Base-by-base conservation (phyloP, 2,329 filamentous ascomycete genomes). In the Penicillium sp. region DNA sequence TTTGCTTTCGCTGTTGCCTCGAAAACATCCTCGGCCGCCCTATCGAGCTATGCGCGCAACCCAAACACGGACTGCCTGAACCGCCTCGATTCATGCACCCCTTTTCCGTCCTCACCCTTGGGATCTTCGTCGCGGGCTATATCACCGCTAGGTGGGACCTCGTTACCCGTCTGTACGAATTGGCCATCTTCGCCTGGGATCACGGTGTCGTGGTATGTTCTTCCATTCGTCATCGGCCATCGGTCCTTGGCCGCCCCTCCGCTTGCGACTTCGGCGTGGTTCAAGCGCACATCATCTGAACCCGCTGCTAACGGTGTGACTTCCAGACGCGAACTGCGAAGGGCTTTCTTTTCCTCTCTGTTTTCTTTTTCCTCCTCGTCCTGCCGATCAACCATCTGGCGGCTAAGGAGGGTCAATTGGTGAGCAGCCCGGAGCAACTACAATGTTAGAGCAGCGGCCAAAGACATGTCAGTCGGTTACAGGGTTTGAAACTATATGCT, bases 71-170 rank as follows among this genome's bases (percentile, higher is more conserved):
- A 57, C 52, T 56, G 55, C 58, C 50, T 52, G 46, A 62, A 60
- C 59, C 50, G 57, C 54, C 58, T 56, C 68, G 55, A 73, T 75
- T 74, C 63, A 97, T 97, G 92, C 91, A 96, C 89, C 89, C 91
- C 67, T 96, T 97, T 78, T 97, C 92, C 57, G 79, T 92, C 72
- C 82, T 96, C 73, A 95, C 91, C 67, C 84, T 95, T 76, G 90
- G 88, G 76, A 96, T 99, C 78, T 99, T 99, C 79, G 87, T 97
- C 80, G 92, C 93, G 77, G 93, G 93, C 74, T 99, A 99, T 80
- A 97, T 92, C 72, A 99, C 93, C 75, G 93, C 93, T 69, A 88
- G 93, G 79, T 99, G 93, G 91, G 93, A 97, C 75, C 85, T 99
- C 56, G 90, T 96, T 61, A 96, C 92, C 63, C 86, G 91, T 65